Conservation (phyloP, 495 filamentous ascomycete genomes). For the Lasiosphaeris hirsuta region DNA sequence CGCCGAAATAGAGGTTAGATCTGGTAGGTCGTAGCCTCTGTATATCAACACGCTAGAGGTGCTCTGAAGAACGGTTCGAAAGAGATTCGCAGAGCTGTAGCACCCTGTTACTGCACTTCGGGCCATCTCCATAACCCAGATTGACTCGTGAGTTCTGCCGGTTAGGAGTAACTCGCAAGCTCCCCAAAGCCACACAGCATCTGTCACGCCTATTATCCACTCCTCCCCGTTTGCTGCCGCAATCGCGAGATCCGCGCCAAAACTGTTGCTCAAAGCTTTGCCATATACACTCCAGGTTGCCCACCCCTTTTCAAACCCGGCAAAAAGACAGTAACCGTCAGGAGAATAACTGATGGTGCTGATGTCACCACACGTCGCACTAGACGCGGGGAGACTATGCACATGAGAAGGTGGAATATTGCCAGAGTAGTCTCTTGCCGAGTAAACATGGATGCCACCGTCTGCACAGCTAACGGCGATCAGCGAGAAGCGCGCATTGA, state of each 20-base stretch:
- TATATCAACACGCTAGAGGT: slow-evolving; percentile 84
- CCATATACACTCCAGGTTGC: slow-evolving; percentile 96
- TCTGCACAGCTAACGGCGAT: slow-evolving; percentile 82
- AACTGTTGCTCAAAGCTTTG: slow-evolving; percentile 79
- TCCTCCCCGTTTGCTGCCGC: slow-evolving; percentile 65
- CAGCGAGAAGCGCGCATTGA: slow-evolving; percentile 92
- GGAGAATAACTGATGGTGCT: slow-evolving; percentile 84
- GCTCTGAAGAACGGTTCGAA: slow-evolving; percentile 83
- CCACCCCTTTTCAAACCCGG: slow-evolving; percentile 91
- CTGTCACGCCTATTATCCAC: slow-evolving; percentile 72
- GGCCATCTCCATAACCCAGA: slow-evolving; percentile 90
- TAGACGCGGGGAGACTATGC: slow-evolving; percentile 62
- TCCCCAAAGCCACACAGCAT: slow-evolving; percentile 81
- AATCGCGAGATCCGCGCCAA: slow-evolving; percentile 62
- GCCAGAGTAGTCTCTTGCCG: slow-evolving; percentile 85
- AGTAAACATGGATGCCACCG: slow-evolving; percentile 81
- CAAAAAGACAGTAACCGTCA: slow-evolving; percentile 95
- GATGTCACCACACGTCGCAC: slow-evolving; percentile 60
- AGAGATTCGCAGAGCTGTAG: slow-evolving; percentile 84
- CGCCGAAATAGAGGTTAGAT: slow-evolving; percentile 86
- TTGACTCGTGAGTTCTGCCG: slow-evolving; percentile 62
- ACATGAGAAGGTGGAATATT: slow-evolving; percentile 89
- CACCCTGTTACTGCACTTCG: slow-evolving; percentile 87
- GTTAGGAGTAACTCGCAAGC: slow-evolving; percentile 81
- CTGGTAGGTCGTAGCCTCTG: slow-evolving; percentile 84